Conservation (phyloP, 192 early-diverging fungal species). For the Rhizophagus sp. region DNA sequence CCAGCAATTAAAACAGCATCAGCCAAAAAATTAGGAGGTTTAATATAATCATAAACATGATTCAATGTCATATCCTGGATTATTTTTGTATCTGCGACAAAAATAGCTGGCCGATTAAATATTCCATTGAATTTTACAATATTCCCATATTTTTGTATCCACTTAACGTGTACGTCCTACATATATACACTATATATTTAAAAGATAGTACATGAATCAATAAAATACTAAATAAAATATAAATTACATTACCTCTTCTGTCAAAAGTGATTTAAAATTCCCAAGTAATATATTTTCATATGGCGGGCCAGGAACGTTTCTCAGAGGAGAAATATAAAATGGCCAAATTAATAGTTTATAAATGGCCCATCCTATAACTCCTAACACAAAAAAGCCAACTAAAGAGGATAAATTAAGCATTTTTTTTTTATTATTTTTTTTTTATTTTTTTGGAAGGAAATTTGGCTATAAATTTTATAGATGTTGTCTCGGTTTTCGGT, state of each 20-base stretch:
- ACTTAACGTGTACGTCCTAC: constrained; percentile 33
- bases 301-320: background rate
- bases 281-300: background rate
- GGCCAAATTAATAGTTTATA: background rate
- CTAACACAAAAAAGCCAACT: no score
- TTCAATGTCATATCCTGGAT: constrained; percentile 46
- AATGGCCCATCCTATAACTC: background rate
- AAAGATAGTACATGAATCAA: constrained; percentile 31
- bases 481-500: no score
- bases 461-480: no score
- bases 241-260: background rate
- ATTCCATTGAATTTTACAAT: constrained; percentile 50
- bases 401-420: no score
- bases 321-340: background rate
- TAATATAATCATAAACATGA: constrained; percentile 49
- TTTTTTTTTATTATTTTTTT: no score
- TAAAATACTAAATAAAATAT: background rate
- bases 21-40: constrained; percentile 31
- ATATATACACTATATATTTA: no score
- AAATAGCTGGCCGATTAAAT: constrained; percentile 40
- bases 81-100: constrained; percentile 51
- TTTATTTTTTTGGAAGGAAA: no score
- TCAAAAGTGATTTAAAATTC: background rate
- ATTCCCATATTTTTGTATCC: constrained; percentile 52
- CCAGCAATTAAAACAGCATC: constrained; percentile 43